A percentile compares a stretch with the other conserved stretches of the same genome.
Conservation (phyloP, 805 yeast species). For the Spathaspora gorwiae region DNA sequence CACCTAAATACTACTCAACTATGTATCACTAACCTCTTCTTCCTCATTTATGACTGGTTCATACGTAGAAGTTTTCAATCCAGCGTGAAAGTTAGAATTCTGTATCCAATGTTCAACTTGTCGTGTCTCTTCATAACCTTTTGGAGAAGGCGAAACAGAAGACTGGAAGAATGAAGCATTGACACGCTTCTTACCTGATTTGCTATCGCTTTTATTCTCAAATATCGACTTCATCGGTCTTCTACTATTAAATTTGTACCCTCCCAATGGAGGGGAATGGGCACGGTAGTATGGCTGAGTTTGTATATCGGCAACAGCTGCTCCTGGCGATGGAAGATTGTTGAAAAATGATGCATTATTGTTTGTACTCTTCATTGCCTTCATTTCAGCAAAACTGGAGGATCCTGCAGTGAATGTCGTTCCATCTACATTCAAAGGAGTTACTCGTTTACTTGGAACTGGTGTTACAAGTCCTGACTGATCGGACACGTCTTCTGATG, state of each 20-base stretch:
- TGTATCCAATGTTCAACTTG: conserved; percentile 8
- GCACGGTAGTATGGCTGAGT: conserved; percentile 2
- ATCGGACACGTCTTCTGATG: conserved; percentile 25
- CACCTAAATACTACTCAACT: background rate
- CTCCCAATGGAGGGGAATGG: conserved; percentile 7
- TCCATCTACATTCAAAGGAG: background rate
- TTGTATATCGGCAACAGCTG: background rate
- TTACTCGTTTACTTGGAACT: background rate
- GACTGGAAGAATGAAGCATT: background rate
- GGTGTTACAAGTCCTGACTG: background rate
- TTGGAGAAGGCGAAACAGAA: background rate
- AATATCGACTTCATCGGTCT: background rate
- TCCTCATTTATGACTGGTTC: conserved; percentile 12
- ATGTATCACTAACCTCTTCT: conserved; percentile 6
- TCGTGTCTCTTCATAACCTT: conserved; percentile 5
- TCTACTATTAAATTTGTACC: conserved; percentile 4
- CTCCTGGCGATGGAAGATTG: background rate
- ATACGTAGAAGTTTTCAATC: conserved; percentile 5
- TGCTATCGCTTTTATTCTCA: background rate
- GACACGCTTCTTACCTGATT: background rate
- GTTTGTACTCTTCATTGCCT: background rate
- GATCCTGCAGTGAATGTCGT: background rate
- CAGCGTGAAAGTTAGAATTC: background rate
- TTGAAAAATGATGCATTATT: background rate
- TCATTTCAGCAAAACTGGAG: background rate